Conservation (phyloP, 2,329 filamentous ascomycete genomes). For the Chalaropsis ovoidea region DNA sequence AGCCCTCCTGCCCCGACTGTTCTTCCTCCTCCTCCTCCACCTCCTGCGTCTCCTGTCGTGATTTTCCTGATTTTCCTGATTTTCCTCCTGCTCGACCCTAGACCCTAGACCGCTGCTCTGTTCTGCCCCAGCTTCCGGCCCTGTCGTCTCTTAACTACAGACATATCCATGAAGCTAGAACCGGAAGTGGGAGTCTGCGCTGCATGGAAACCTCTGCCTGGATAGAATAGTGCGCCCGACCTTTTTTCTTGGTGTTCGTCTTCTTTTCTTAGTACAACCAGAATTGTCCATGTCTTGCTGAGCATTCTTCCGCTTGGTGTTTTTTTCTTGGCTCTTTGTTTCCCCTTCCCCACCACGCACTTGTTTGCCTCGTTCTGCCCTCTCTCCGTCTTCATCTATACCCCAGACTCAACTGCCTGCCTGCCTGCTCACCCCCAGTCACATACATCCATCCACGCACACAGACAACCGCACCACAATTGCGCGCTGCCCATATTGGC, state of each 20-base stretch:
- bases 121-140: background rate
- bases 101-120: background rate
- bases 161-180: constrained; percentile 9
- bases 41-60: background rate
- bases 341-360: background rate
- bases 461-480: background rate
- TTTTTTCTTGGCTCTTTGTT: constrained; percentile 1
- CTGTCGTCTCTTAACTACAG: background rate
- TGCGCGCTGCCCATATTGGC: background rate
- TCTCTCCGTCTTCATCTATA: background rate
- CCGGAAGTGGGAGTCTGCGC: constrained; percentile 9
- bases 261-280: background rate
- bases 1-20: background rate
- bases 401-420: background rate
- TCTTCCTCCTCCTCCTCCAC: background rate
- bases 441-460: background rate
- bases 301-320: background rate
- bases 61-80: background rate
- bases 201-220: background rate
- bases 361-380: too few relatives aligned
- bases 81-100: background rate
- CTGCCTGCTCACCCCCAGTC: background rate
- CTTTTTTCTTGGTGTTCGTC: background rate
- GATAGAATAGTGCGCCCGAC: constrained; percentile 7
- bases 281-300: too few relatives aligned